phyloP scores from a whole-genome alignment of 495 filamentous ascomycete species.

The Immersiella caudata region DNA sequence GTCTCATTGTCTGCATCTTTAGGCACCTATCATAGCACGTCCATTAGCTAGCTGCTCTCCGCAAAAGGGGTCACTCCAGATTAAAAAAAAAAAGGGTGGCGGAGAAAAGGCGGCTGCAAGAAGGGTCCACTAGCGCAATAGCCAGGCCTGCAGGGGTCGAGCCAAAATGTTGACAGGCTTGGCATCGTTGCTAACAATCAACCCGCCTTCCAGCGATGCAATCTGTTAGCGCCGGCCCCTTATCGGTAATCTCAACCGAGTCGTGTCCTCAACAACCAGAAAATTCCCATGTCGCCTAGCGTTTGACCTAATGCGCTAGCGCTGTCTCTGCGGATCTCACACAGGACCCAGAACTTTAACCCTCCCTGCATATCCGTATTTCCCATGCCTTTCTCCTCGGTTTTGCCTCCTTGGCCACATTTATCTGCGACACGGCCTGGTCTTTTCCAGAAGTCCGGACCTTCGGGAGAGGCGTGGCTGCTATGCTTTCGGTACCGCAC shows the following conservation, averaged over 20 bases:
- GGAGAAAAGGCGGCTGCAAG: constrained; percentile 1
- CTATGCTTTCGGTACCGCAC: neutral
- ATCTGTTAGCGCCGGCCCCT: neutral
- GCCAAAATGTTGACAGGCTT: constrained; percentile 2
- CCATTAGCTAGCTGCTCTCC: constrained; percentile 3
- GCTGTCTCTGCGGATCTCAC: neutral
- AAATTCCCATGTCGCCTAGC: neutral
- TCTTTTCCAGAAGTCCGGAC: neutral
- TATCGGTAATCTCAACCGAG: constrained; percentile 7
- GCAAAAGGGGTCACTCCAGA: constrained; percentile 5
- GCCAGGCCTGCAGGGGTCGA: neutral
- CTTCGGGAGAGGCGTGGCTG: neutral
- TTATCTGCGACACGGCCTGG: constrained; percentile 8
- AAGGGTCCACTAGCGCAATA: constrained; percentile 2
- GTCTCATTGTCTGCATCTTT: neutral
- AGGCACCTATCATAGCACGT: neutral
- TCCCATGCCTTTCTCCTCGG: neutral
- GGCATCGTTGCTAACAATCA: neutral
- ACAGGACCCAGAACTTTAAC: neutral
- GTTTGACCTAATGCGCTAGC: constrained; percentile 4
- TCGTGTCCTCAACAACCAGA: constrained; percentile 1
- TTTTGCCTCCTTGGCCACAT: neutral
- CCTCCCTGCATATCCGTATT: neutral
- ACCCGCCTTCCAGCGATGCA: neutral
- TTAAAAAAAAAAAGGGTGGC: neutral